Percentiles rank a stretch among this genome's conserved stretches.
These are phyloP conservation scores for Suhomyces ambrosiae DNA, from an alignment of 1,139 yeast genomes.

Conservation along the genomic window DNA sequence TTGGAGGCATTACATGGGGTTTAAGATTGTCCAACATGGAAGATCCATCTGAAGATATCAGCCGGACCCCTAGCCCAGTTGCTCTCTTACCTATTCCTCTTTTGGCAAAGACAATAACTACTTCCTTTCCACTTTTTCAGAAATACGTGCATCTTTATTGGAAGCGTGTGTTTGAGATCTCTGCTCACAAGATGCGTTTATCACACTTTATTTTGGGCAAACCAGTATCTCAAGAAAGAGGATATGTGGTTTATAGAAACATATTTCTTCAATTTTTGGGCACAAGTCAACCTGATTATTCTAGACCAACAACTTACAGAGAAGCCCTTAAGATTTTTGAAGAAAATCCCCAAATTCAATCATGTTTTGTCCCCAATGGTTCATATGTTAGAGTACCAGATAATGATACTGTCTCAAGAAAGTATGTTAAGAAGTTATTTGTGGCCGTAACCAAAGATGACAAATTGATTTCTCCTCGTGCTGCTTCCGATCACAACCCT, in stretches of 20 bases:
- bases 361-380: conserved; percentile 77
- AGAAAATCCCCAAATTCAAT: conserved; percentile 40
- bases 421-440: conserved; percentile 64
- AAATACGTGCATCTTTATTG: conserved; percentile 55
- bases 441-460: conserved; percentile 85
- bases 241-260: conserved; percentile 62
- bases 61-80: background rate
- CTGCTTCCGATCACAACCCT: conserved; percentile 2
- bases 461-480: conserved; percentile 44
- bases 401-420: conserved; percentile 71
- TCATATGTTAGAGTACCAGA: conserved; percentile 83
- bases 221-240: conserved; percentile 77
- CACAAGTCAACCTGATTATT: conserved; percentile 55
- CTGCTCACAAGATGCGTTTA: conserved; percentile 62
- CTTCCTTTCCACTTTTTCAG: conserved; percentile 18
- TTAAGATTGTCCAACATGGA: conserved; percentile 33
- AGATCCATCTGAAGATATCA: background rate
- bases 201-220: conserved; percentile 76
- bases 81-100: background rate
- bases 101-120: background rate
- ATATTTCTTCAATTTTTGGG: conserved; percentile 42
- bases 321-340: conserved; percentile 51
- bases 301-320: conserved; percentile 54
- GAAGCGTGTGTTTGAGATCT: conserved; percentile 59
- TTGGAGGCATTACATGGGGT: conserved; percentile 67